Evolutionary conservation across 495 filamentous ascomycete genomes (phyloP).

Genomic region (Penicillium longicatenatum): DNA sequence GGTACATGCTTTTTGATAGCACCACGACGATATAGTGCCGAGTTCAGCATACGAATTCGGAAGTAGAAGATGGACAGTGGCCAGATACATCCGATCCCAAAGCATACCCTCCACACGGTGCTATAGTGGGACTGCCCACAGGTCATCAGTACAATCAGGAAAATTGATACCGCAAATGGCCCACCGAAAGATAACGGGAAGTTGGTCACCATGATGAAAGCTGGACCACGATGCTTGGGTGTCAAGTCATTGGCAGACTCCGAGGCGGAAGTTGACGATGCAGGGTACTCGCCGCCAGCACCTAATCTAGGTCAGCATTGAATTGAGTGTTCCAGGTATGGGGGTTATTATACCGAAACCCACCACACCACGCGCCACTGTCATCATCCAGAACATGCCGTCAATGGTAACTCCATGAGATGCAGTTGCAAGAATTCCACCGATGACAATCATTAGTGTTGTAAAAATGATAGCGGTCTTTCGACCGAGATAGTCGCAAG

Average conservation of each 20-base stretch:
- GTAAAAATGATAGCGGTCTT: slow-evolving; percentile 54
- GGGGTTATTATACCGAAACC: slow-evolving; percentile 47
- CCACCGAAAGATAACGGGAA: slow-evolving; percentile 52
- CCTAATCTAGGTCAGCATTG: slow-evolving; percentile 11
- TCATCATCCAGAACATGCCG: slow-evolving; percentile 58
- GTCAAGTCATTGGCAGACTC: slow-evolving; percentile 51
- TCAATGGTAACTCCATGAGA: slow-evolving; percentile 47
- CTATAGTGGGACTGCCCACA: slow-evolving; percentile 41
- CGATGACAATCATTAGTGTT: slow-evolving; percentile 53
- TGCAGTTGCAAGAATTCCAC: slow-evolving; percentile 52
- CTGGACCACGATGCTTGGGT: slow-evolving; percentile 46
- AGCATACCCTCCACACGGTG: slow-evolving; percentile 55
- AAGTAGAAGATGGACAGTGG: slow-evolving; percentile 56
- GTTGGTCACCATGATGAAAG: slow-evolving; percentile 58
- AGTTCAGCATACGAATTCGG: slow-evolving; percentile 54
- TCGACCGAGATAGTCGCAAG: slow-evolving; percentile 55
- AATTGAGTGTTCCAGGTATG: neutral
- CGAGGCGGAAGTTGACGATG: slow-evolving; percentile 43
- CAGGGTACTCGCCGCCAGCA: slow-evolving; percentile 50
- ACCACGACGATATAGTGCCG: slow-evolving; percentile 49
- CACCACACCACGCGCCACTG: slow-evolving; percentile 52
- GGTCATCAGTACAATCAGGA: slow-evolving; percentile 49
- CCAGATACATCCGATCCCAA: slow-evolving; percentile 52
- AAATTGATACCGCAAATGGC: slow-evolving; percentile 50
- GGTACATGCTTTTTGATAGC: slow-evolving; percentile 50